Percentiles rank a stretch among this genome's conserved stretches.
Evolutionary conservation across 768 basidiomycete species (phyloP).

Genomic region (Pisolithus albus): DNA sequence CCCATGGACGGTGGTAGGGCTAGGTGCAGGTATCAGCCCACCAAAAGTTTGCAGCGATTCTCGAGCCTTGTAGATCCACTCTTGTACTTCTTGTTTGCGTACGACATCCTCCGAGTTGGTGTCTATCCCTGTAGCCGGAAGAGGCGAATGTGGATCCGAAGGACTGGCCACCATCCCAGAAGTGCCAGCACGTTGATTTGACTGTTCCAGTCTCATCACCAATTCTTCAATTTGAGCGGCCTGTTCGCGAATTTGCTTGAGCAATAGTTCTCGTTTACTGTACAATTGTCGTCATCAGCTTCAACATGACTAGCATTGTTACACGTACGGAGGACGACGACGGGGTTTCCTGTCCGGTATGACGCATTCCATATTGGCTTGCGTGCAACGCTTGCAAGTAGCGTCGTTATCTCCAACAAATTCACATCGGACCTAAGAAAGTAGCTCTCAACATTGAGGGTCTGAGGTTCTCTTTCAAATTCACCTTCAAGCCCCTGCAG

Average conservation of each 20-base stretch:
- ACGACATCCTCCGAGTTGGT: slow-evolving; percentile 24
- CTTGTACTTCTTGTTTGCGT: slow-evolving; percentile 52
- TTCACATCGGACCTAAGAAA: slow-evolving; percentile 65
- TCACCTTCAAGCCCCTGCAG: slow-evolving; percentile 54
- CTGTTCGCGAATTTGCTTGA: slow-evolving; percentile 69
- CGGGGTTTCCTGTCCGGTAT: slow-evolving; percentile 84
- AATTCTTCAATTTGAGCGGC: slow-evolving; percentile 65
- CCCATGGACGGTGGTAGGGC: slow-evolving; percentile 43
- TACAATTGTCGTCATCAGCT: neutral
- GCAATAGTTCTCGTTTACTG: slow-evolving; percentile 76
- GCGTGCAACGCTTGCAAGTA: slow-evolving; percentile 67
- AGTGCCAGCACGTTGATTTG: slow-evolving; percentile 25
- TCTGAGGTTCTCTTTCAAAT: neutral
- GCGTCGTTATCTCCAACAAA: slow-evolving; percentile 59
- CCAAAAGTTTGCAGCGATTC: slow-evolving; percentile 64
- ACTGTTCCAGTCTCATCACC: slow-evolving; percentile 58
- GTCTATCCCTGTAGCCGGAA: slow-evolving; percentile 21
- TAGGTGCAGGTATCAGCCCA: slow-evolving; percentile 56
- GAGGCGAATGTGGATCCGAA: slow-evolving; percentile 30
- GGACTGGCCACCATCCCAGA: slow-evolving; percentile 15
- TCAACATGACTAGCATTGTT: neutral
- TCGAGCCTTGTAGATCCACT: slow-evolving; percentile 73
- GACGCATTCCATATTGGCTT: slow-evolving; percentile 65
- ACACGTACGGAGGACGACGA: slow-evolving; percentile 65
- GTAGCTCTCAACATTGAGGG: neutral